Evolutionary conservation across 2,329 filamentous ascomycete genomes (phyloP), one percentile per base, ranked within the genome.

Genomic region (Chaetomium globosum): DNA sequence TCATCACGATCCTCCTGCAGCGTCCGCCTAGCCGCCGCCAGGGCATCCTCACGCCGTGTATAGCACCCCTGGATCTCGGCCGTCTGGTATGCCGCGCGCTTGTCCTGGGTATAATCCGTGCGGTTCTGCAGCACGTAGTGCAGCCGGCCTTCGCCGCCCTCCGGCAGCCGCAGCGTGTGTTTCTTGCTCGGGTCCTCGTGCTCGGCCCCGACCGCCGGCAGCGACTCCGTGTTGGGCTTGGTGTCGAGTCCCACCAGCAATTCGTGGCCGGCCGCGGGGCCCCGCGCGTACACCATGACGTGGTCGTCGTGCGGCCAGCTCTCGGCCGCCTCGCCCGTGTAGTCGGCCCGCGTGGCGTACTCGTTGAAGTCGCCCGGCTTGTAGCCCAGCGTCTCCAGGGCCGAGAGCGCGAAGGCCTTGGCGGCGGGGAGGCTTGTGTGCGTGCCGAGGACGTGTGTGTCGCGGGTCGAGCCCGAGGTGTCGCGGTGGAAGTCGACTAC

Each of bases 51-150:
- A 0, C 75, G 73, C 23, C 71, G 73, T 13, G 73, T 58, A 64
- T 77, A 81, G 9, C 73, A 73, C 31, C 79, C 80, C 66, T 77
- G 73, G 52, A 82, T 77, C 65, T 79, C 74, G 26, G 75, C 77
- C 4, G 65, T 70, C 68, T 80, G 77, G 53, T 65, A 69, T 5
- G 68, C 69, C 36, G 59, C 67, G 43, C 76, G 76, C 21, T 76
- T 75, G 65, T 79, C 78, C 46, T 72, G 71, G 62, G 77, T 76
- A 72, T 80, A 80, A 70, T 80, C 73, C 36, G 78, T 73, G n/a
- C 71, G 75, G 6, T 77, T 80, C 70, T 81, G 78, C 59, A 81
- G 64, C 13, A 81, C 76, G 70, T 79, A 79, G 66, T 79, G 75
- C 64, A 82, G 72, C 49, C 74, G 70, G 3, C 26, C 26, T 2